Conservation (phyloP, 805 yeast genomes). For the Metschnikowia noctiluminum region DNA sequence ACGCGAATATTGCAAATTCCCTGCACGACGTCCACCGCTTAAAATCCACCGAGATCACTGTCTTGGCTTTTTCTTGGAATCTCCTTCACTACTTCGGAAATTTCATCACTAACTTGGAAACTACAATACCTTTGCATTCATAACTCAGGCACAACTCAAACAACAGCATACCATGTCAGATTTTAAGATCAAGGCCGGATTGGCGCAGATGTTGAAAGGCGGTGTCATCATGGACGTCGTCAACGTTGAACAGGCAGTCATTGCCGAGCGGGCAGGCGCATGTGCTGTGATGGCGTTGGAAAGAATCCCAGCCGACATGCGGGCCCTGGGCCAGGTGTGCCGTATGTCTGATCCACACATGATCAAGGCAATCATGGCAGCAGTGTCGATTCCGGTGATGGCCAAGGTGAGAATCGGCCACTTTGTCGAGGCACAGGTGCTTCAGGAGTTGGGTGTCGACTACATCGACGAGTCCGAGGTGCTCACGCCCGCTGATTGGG, state of each 20-base stretch:
- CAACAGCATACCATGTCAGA: constrained; percentile 7
- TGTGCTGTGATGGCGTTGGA: constrained; percentile 89
- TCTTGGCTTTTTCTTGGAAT: too few relatives aligned
- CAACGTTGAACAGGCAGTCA: constrained; percentile 71
- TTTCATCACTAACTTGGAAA: not conserved
- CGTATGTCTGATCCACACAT: constrained; percentile 83
- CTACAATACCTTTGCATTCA: too few relatives aligned
- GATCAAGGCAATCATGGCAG: constrained; percentile 70
- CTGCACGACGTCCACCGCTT: too few relatives aligned
- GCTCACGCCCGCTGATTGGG: constrained; percentile 75
- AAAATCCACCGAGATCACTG: too few relatives aligned
- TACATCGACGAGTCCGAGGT: constrained; percentile 85
- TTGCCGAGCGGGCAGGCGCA: constrained; percentile 83
- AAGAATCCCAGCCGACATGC: constrained; percentile 81
- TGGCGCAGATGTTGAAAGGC: constrained; percentile 84
- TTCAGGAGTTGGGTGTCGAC: constrained; percentile 69
- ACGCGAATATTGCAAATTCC: too few relatives aligned
- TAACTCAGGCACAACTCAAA: not conserved
- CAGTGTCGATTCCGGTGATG: constrained; percentile 75
- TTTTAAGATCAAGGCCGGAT: constrained; percentile 61
- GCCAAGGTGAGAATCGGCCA: constrained; percentile 86
- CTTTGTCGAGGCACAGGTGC: constrained; percentile 74
- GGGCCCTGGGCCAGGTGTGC: constrained; percentile 77
- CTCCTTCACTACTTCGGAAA: too few relatives aligned
- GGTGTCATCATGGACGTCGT: constrained; percentile 76